phyloP scores from a whole-genome alignment of 2,329 filamentous ascomycete species.

The Neurospora crassa region DNA sequence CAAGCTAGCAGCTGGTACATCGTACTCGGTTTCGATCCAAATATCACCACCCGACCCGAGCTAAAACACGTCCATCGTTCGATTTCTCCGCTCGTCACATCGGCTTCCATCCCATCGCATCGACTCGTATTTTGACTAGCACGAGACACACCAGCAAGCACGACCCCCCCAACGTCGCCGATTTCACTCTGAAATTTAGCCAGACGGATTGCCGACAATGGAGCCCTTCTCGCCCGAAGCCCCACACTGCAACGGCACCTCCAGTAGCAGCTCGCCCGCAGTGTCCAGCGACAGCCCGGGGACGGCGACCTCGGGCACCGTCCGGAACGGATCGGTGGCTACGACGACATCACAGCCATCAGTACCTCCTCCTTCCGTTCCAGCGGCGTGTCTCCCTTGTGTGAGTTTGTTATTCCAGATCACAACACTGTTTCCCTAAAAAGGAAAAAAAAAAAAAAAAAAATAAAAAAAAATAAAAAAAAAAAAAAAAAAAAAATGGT shows the following conservation, averaged over 20 bases:
- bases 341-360: slow-evolving; percentile 13
- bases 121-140: background rate
- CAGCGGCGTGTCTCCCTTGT: slow-evolving; percentile 46
- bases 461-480: background rate
- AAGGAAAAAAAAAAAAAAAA: background rate
- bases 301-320: slow-evolving; percentile 17
- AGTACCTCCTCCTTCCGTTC: slow-evolving; percentile 18
- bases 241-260: slow-evolving; percentile 16
- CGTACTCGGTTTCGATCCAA: background rate
- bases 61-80: background rate
- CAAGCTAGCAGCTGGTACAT: background rate
- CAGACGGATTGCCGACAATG: slow-evolving; percentile 17
- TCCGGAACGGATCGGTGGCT: slow-evolving; percentile 12
- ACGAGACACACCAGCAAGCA: background rate
- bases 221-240: slow-evolving; percentile 16
- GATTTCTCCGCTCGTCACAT: background rate
- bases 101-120: background rate
- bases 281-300: slow-evolving; percentile 19
- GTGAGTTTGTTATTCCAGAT: slow-evolving; percentile 29
- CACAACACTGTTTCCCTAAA: background rate
- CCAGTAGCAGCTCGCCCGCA: slow-evolving; percentile 18
- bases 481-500: slow-evolving; percentile 2
- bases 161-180: background rate
- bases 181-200: background rate
- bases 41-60: background rate